phyloP scores from a whole-genome alignment of 1,139 yeast species.

The Pichia sp. region DNA sequence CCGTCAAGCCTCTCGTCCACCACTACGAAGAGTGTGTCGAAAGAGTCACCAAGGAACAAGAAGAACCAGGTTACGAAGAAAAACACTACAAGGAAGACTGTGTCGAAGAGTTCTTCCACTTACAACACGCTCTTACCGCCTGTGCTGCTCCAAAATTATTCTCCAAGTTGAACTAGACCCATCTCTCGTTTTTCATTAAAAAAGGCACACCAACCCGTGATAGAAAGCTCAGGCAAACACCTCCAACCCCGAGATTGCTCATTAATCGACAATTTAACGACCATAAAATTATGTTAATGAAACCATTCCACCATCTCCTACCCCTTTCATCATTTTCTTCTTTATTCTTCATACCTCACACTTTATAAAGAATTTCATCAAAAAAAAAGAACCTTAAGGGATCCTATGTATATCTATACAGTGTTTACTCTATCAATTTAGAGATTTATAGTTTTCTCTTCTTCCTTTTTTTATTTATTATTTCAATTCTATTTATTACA shows the following conservation, averaged over 20 bases:
- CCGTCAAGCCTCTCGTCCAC: constrained; percentile 73
- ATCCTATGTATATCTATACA: neutral
- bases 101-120: constrained; percentile 96
- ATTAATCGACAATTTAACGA: neutral
- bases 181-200: neutral
- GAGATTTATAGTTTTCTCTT: neutral
- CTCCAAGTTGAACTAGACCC: constrained; percentile 69
- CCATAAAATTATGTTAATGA: neutral
- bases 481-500: neutral
- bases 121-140: constrained; percentile 88
- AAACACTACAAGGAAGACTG: constrained; percentile 92
- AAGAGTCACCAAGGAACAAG: constrained; percentile 84
- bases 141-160: constrained; percentile 91
- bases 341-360: neutral
- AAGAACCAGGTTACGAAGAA: constrained; percentile 77
- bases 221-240: neutral
- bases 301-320: neutral
- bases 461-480: neutral
- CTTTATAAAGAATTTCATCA: neutral
- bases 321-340: neutral
- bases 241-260: neutral
- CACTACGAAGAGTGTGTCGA: constrained; percentile 94
- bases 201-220: neutral
- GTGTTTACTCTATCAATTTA: neutral
- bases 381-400: neutral